These are phyloP conservation scores for Phlebiopsis gigantea DNA, from an alignment of 768 basidiomycete species.

Conservation along the genomic window DNA sequence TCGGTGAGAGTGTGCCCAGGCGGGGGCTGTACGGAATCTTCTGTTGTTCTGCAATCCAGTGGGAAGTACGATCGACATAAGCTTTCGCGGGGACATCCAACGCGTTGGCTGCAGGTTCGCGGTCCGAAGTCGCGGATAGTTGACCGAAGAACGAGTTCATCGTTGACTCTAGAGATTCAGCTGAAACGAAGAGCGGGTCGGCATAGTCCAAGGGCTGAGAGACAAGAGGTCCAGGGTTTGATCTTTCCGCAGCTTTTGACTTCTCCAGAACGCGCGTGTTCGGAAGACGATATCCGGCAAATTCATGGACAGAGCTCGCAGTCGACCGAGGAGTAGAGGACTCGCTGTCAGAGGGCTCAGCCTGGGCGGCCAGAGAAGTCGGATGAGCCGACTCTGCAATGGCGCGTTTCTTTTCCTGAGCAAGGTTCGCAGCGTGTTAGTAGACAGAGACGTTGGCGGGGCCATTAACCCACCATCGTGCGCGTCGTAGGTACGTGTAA, in stretches of 20 bases:
- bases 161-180: neutral
- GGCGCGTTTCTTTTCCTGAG: neutral
- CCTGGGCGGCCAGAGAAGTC: neutral
- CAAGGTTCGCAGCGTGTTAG: neutral
- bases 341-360: neutral
- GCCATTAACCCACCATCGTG: slow-evolving; percentile 4
- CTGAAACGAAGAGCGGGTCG: neutral
- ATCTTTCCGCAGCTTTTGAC: neutral
- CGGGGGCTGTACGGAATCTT: slow-evolving; percentile 5
- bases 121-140: neutral
- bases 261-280: neutral
- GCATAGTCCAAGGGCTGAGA: neutral
- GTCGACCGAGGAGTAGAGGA: slow-evolving; percentile 4
- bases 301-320: neutral
- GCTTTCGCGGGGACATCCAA: neutral
- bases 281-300: neutral
- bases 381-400: neutral
- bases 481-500: neutral
- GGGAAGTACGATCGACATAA: slow-evolving; percentile 8
- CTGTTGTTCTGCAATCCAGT: slow-evolving; percentile 12
- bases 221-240: neutral
- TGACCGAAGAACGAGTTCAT: neutral
- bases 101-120: neutral
- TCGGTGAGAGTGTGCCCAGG: neutral
- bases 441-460: neutral